Conservation (phyloP, 2,329 filamentous ascomycete species). For the Penicillium sp. region DNA sequence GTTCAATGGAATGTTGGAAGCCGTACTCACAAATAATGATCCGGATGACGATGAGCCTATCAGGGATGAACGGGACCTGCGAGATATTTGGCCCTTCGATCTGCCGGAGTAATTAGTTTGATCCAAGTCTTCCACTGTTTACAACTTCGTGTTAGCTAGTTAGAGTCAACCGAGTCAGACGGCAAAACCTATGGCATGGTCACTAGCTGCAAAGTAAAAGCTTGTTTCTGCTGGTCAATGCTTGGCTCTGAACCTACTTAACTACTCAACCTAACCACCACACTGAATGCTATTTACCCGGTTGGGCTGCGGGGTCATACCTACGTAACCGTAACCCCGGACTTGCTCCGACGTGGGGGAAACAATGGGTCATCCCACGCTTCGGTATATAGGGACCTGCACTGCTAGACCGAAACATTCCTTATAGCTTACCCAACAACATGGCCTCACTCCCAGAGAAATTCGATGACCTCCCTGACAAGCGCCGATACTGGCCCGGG, state of each 20-base stretch:
- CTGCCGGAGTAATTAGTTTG: too few species aligned
- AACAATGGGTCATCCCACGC: not conserved
- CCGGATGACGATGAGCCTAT: slow-evolving; percentile 33
- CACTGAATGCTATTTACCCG: not conserved
- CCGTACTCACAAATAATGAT: slow-evolving; percentile 27
- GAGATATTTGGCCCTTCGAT: slow-evolving; percentile 37
- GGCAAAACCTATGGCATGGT: too few species aligned
- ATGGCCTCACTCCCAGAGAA: slow-evolving; percentile 26
- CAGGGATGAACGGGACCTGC: slow-evolving; percentile 28
- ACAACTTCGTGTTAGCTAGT: too few species aligned
- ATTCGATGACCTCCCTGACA: slow-evolving; percentile 45
- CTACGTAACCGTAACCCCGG: slow-evolving; percentile 12
- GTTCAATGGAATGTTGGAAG: slow-evolving; percentile 30
- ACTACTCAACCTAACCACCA: not conserved
- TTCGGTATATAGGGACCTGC: not conserved
- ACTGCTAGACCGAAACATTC: not conserved
- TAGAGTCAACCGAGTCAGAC: too few species aligned
- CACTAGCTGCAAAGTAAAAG: not conserved
- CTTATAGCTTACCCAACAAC: not conserved
- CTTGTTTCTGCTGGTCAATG: not conserved
- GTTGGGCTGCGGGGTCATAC: slow-evolving; percentile 14
- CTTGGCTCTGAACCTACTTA: not conserved
- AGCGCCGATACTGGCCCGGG: slow-evolving; percentile 48
- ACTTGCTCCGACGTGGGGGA: slow-evolving; percentile 18
- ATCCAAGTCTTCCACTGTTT: too few species aligned